Evolutionary conservation across 306 rosid genomes (phyloP).

Genomic region (Ceratonia siliqua): DNA sequence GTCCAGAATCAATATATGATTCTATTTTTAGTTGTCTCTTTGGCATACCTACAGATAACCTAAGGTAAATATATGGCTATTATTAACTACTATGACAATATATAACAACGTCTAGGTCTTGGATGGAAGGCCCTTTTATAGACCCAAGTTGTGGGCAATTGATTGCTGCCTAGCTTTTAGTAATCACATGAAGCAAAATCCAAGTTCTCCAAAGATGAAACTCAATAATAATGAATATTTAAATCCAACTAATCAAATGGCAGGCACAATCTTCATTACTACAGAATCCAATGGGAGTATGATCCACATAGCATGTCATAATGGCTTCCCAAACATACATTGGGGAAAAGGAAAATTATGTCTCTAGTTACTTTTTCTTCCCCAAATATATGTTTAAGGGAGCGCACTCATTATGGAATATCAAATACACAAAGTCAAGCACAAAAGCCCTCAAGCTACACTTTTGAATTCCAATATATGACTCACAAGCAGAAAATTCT

Average conservation of each 20-base stretch:
- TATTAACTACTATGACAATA: neutral
- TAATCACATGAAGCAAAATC: neutral
- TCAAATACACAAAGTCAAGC: neutral
- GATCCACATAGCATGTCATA: neutral
- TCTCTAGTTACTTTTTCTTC: neutral
- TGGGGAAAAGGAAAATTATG: neutral
- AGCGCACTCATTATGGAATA: neutral
- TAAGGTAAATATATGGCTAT: neutral
- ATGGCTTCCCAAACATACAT: neutral
- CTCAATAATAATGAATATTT: neutral
- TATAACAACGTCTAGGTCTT: neutral
- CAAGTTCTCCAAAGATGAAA: neutral
- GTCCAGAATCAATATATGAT: neutral
- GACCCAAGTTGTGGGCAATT: neutral
- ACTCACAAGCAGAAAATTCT: neutral
- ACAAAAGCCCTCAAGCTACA: neutral
- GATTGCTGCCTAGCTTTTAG: neutral
- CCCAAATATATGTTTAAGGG: neutral
- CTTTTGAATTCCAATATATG: neutral
- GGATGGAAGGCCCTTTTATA: neutral
- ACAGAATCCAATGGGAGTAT: neutral
- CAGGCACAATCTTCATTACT: neutral
- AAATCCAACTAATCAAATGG: neutral
- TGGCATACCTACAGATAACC: neutral
- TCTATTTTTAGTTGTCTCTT: neutral